Evolutionary conservation across 2,329 filamentous ascomycete genomes (phyloP), one percentile per base, ranked within the genome.

Genomic region (Phoma herbarum): DNA sequence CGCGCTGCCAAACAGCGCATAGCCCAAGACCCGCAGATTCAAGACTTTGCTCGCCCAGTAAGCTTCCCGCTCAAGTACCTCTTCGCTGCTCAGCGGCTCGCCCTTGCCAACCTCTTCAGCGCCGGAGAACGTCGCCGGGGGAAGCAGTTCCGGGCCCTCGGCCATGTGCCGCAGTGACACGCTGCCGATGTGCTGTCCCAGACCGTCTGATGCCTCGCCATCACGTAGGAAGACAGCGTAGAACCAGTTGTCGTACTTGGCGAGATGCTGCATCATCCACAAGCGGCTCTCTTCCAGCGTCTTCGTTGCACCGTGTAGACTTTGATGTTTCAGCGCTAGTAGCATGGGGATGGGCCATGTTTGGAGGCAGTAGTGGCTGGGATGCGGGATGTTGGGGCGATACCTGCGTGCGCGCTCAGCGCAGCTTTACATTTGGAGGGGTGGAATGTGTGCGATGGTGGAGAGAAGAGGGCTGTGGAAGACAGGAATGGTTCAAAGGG

Each of bases 21-120:
- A 74, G 1, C 70, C 72, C 7, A 74, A 6, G 1, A 56, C 56
- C 8, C 68, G 51, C 7, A 69, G n/a, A 12, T 64, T 49, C 9
- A 69, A 42, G 1, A 57, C 46, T 2, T 9, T 12, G 2, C 4
- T 10, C 10, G 9, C 1, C 46, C 43, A 45, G 4, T 25, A 14
- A 2, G 20, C 18, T 7, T 50, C 31, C 7, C 53, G n/a, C n/a
- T 14, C 3, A 2, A 7, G 11, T 7, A 29, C n/a, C 29, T 56
- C 46, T 1, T n/a, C 23, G 5, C 6, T 23, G 1, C 14, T 25
- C 18, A 56, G 47, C 26, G 35, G 18, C 2, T 0, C 23, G 1
- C 52, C 52, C 11, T 16, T 14, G 0, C 52, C 52, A 1, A 49
- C 37, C 9, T 45, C 39, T 20, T 14, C 41, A 12, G 53, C 46